Conservation (phyloP, 179 eudicot genomes). For the Nepenthes alata region DNA sequence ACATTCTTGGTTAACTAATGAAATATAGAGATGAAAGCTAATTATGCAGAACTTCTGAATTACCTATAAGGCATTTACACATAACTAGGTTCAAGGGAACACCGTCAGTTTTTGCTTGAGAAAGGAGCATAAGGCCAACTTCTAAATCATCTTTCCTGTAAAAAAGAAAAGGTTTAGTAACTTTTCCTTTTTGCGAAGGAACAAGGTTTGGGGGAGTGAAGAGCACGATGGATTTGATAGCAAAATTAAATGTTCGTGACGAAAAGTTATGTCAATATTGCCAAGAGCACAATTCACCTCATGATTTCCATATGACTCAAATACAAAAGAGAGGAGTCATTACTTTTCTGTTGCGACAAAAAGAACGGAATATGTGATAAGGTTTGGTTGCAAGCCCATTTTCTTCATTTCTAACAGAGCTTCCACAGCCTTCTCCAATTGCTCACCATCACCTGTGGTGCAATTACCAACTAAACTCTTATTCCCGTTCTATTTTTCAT, state of each 20-base stretch:
- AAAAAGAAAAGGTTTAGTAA: slow-evolving; percentile 7
- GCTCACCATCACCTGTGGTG: slow-evolving; percentile 63
- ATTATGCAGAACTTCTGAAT: slow-evolving; percentile 7
- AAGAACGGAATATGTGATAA: slow-evolving; percentile 79
- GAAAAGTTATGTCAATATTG: too few relatives aligned
- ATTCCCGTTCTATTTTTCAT: too few relatives aligned
- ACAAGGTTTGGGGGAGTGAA: neutral
- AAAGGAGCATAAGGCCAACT: slow-evolving; percentile 55
- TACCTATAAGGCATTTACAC: slow-evolving; percentile 82
- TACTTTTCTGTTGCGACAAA: slow-evolving; percentile 87
- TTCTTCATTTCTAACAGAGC: slow-evolving; percentile 62
- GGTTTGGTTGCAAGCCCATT: slow-evolving; percentile 58
- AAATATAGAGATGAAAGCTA: neutral
- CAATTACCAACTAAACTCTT: neutral
- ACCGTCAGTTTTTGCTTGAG: slow-evolving; percentile 72
- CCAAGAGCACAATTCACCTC: neutral
- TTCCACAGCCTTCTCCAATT: slow-evolving; percentile 69
- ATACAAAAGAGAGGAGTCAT: slow-evolving; percentile 14
- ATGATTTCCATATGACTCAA: neutral
- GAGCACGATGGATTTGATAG: neutral
- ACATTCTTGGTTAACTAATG: too few relatives aligned
- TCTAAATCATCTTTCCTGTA: slow-evolving; percentile 76
- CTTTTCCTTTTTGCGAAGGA: neutral
- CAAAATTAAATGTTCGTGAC: neutral
- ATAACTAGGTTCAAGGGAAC: slow-evolving; percentile 70